Evolutionary conservation across 176 grass and related monocot species (phyloP), one percentile per base, ranked within the genome.

Genomic region (Ampelocalamus luodianensis): DNA sequence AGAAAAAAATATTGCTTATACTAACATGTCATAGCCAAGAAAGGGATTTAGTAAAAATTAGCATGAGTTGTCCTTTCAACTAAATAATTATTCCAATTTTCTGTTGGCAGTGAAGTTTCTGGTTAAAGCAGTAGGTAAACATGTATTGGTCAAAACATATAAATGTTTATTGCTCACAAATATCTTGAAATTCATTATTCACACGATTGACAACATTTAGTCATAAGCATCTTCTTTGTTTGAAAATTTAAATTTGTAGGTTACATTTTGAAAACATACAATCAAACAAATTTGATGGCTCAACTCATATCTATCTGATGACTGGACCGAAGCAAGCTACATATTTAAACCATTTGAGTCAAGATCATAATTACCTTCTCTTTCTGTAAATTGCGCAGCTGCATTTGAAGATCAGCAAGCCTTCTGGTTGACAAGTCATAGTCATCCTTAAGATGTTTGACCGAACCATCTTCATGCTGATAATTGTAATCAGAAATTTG

Each of bases 391-490:
- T 68, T 89, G 34, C 72, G 81, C 71, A 99, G 78, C 72, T 96
- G 90, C 53, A 86, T 80, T 86, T 99, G 93, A 91, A 83, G 91
- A 81, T 96, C 93, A 65, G 88, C 78, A 77, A 99, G 90, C 68
- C 83, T 92, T 82, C 89, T 90, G 29, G 89, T 92, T 65, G 96
- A 99, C 77, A 99, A 89, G 88, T 99, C 96, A 88, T 94, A 88
- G 18, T 94, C 86, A 78, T 92, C 88, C 50, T 83, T 93, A 60
- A 85, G 34, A 81, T 61, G 65, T 44, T 72, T 86, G 24, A 22
- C 16, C 16, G 67, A 85, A 80, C 62, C 27, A 72, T 88, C 71
- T 16, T 89, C 84, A 82, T 65, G 59, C 60, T 79, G 81, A 69
- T 77, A 74, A 82, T 22, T 80, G 49, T 48, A 80, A 65, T 92